Evolutionary conservation across 208 protist genomes (phyloP).

Genomic region (Acanthamoeba divionensis): DNA sequence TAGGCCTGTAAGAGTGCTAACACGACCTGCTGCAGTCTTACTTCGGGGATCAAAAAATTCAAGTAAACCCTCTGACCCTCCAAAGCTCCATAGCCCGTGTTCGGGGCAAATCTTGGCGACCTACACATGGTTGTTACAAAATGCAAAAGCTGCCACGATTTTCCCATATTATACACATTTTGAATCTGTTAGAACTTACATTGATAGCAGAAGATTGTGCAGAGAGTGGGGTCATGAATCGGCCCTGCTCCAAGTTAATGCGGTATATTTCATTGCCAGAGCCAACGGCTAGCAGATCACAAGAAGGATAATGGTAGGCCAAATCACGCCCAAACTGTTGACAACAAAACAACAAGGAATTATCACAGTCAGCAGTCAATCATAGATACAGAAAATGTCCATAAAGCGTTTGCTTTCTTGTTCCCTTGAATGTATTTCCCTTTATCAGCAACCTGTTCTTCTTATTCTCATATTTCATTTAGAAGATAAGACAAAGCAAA

Average conservation of each 20-base stretch:
- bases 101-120: too few relatives aligned
- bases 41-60: constrained; percentile 67
- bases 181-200: too few relatives aligned
- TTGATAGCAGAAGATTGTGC: constrained; percentile 50
- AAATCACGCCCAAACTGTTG: constrained; percentile 60
- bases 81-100: constrained; percentile 57
- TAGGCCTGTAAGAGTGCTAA: not conserved
- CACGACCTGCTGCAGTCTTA: not conserved
- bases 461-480: too few relatives aligned
- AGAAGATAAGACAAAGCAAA: too few relatives aligned
- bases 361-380: too few relatives aligned
- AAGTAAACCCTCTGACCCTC: constrained; percentile 37
- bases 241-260: constrained; percentile 67
- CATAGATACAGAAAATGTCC: too few relatives aligned
- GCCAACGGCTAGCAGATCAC: constrained; percentile 63
- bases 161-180: too few relatives aligned
- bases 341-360: not conserved
- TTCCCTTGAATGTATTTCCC: not conserved
- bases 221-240: constrained; percentile 58
- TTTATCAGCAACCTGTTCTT: not conserved
- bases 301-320: constrained; percentile 56
- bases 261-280: constrained; percentile 56
- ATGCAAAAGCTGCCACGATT: too few relatives aligned
- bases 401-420: not conserved
- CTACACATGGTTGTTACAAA: too few relatives aligned